These are phyloP conservation scores for Rutstroemia sp. DNA, from an alignment of 2,329 filamentous ascomycete species.

Conservation along the genomic window DNA sequence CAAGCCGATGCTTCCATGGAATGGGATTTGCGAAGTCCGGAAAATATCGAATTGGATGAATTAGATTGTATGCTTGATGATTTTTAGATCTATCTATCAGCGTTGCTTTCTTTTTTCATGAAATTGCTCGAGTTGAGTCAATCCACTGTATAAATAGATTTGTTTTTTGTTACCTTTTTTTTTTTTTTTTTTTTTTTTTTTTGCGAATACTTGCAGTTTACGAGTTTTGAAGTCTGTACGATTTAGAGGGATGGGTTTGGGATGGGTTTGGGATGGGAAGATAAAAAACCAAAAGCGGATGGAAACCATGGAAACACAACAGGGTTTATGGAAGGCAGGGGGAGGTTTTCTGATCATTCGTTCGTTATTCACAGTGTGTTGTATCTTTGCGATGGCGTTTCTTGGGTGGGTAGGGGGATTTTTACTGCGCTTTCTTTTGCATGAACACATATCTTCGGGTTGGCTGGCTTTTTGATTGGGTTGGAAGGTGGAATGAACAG, in stretches of 20 bases:
- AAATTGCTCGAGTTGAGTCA: too few relatives aligned
- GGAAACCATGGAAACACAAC: background rate
- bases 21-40: conserved; percentile 62
- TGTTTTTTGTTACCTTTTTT: too few relatives aligned
- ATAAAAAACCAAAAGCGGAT: background rate
- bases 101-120: too few relatives aligned
- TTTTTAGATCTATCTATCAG: conserved; percentile 29
- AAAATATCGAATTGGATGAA: conserved; percentile 88
- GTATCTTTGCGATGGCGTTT: background rate
- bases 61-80: conserved; percentile 79
- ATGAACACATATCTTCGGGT: background rate
- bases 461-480: background rate
- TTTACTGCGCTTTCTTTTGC: background rate
- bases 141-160: too few relatives aligned
- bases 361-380: background rate
- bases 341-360: background rate
- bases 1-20: conserved; percentile 40
- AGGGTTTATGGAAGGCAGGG: background rate
- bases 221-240: background rate
- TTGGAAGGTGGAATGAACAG: background rate
- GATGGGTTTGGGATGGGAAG: background rate
- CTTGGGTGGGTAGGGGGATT: background rate
- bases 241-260: background rate
- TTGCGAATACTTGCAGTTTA: too few relatives aligned
- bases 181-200: too few relatives aligned